Percentiles rank a stretch among this genome's conserved stretches.
These are phyloP conservation scores for Pelargonium exstipulatum DNA, from an alignment of 441 rosid genomes.

Conservation along the genomic window DNA sequence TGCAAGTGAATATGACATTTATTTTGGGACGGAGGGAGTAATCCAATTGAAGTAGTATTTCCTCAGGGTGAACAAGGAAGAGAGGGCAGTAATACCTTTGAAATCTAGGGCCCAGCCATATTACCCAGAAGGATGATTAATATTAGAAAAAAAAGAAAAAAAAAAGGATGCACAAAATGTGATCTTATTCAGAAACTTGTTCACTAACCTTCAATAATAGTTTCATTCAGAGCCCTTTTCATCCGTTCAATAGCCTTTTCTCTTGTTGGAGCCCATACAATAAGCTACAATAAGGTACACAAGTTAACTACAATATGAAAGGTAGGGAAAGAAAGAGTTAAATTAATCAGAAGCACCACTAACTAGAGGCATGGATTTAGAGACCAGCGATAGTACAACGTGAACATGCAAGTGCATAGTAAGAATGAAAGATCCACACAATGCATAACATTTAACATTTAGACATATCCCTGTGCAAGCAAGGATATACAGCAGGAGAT, in stretches of 20 bases:
- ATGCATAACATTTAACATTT: background rate
- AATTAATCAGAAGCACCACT: background rate
- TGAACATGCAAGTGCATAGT: too few relatives aligned
- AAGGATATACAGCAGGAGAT: background rate
- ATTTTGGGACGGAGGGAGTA: too few relatives aligned
- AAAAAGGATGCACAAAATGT: background rate
- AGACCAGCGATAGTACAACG: background rate
- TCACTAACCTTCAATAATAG: slow-evolving; percentile 64
- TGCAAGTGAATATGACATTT: too few relatives aligned
- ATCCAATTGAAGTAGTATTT: slow-evolving; percentile 8
- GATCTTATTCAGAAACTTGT: slow-evolving; percentile 3
- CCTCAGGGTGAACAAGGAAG: slow-evolving; percentile 25
- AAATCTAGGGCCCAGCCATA: too few relatives aligned
- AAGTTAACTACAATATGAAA: slow-evolving; percentile 8
- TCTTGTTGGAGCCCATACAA: slow-evolving; percentile 97
- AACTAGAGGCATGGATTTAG: background rate
- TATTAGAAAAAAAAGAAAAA: background rate
- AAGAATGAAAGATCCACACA: background rate
- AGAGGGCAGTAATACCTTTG: too few relatives aligned
- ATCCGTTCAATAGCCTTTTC: slow-evolving; percentile 93
- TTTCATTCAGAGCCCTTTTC: slow-evolving; percentile 94
- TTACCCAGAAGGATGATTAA: too few relatives aligned
- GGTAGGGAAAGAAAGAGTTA: slow-evolving; percentile 5
- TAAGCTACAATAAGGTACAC: slow-evolving; percentile 47
- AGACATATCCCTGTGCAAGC: background rate